Percentiles rank a stretch among this genome's conserved stretches.
Evolutionary conservation across 2,329 filamentous ascomycete genomes (phyloP).

Genomic region (Fusarium sp.): DNA sequence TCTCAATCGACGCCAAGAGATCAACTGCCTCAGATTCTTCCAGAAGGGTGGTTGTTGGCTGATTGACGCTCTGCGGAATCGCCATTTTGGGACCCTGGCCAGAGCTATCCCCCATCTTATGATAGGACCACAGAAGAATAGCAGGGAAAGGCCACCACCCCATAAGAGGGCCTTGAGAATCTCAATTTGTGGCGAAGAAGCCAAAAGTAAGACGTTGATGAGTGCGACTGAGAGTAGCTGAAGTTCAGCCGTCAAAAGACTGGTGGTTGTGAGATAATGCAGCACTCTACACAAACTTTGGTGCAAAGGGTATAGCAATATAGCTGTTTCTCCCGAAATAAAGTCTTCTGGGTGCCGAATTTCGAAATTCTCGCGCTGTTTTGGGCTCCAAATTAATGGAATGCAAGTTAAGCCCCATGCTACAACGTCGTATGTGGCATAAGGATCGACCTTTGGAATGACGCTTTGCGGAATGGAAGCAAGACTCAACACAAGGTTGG

Average conservation of each 20-base stretch:
- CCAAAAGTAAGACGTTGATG: conserved; percentile 83
- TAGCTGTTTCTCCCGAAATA: conserved; percentile 69
- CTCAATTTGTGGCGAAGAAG: conserved; percentile 83
- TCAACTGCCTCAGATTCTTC: conserved; percentile 57
- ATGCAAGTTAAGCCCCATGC: conserved; percentile 84
- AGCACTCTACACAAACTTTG: conserved; percentile 80
- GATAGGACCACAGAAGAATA: conserved; percentile 79
- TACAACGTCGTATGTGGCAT: conserved; percentile 71
- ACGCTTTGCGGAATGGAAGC: conserved; percentile 80
- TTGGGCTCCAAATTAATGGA: conserved; percentile 65
- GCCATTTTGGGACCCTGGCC: conserved; percentile 91
- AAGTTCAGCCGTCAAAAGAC: conserved; percentile 86
- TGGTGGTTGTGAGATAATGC: conserved; percentile 87
- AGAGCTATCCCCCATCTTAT: conserved; percentile 87
- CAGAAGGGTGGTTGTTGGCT: conserved; percentile 54
- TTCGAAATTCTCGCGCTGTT: conserved; percentile 35
- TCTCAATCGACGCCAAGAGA: conserved; percentile 64
- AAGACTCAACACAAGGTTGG: conserved; percentile 85
- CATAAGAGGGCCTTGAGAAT: conserved; percentile 89
- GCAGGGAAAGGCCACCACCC: conserved; percentile 82
- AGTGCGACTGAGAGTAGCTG: conserved; percentile 87
- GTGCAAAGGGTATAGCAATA: conserved; percentile 85
- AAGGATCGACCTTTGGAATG: conserved; percentile 72
- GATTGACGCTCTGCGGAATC: conserved; percentile 73
- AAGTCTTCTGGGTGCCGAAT: conserved; percentile 53